Conservation (phyloP, 129 eudicot species). For the Arctium minus region DNA sequence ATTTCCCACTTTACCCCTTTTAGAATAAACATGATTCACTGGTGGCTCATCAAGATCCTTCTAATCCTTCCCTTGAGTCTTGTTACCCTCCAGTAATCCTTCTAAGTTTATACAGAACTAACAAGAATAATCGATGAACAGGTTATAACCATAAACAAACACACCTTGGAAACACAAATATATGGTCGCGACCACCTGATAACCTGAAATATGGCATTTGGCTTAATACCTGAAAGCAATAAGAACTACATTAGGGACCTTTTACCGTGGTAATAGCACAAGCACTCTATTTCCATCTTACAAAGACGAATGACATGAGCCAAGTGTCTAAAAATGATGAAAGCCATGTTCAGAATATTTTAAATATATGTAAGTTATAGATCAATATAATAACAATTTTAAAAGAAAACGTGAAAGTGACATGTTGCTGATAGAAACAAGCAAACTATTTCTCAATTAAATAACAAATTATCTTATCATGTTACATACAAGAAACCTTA, state of each 20-base stretch:
- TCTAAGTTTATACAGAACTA: not conserved
- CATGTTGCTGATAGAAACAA: not conserved
- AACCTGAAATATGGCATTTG: slow-evolving; percentile 96
- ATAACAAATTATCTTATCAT: not conserved
- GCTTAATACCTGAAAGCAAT: slow-evolving; percentile 74
- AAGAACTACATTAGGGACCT: slow-evolving; percentile 3
- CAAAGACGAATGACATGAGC: not conserved
- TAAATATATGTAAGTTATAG: not conserved
- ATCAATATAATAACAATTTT: not conserved
- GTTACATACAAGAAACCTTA: not conserved
- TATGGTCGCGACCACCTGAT: slow-evolving; percentile 90
- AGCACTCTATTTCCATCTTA: not conserved
- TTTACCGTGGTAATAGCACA: not conserved
- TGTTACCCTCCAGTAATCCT: not conserved
- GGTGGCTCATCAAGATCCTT: not conserved
- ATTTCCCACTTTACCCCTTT: not conserved
- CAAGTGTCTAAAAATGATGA: not conserved
- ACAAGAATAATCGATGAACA: not conserved
- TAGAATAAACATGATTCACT: not conserved
- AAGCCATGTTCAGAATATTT: not conserved
- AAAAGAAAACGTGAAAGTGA: not conserved
- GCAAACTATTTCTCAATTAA: not conserved
- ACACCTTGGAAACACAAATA: slow-evolving; percentile 95
- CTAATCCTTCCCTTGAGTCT: not conserved
- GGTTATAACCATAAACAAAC: not conserved